Base-by-base conservation (phyloP, 371 early-diverging fungal genomes). In the Phascolomyces articulosus region DNA sequence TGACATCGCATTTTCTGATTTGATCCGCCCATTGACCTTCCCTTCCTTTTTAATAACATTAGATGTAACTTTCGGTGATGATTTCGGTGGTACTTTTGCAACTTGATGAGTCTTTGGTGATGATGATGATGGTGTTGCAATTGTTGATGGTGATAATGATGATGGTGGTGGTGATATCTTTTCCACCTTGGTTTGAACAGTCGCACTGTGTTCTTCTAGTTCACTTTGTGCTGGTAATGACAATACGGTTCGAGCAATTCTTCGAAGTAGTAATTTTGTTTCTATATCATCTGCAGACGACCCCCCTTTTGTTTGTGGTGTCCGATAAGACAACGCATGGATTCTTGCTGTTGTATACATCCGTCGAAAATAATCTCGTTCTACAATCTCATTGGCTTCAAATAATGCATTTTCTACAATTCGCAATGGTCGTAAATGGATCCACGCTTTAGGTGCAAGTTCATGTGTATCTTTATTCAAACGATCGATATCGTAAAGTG, bases 341-440 rank as follows among this genome's bases (percentile, higher is more conserved):
- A 80, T 70, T 49, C 73, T 76, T 4, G 73, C 67, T 0, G 83
- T 82, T 0, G 83, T 75, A 69, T 74, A 79, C 71, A 79, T 72
- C 1, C 77, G 69, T 54, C 67, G 68, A 65, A 80, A 77, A 40
- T 73, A 75, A 40, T 77, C 80, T 4, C 80, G 69, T 29, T 80
- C 76, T 44, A 77, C 72, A 0, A 72, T 41, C 24, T 80, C 77
- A 26, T 80, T 80, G 21, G 74, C 72, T 27, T 73, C 73, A 64
- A 80, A 77, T 0, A 49, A 55, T 26, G 71, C 63, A 7, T 72
- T 66, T 31, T 77, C 71, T 8, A 80, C 62, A 1, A 77, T 63
- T 0, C 72, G 67, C 8, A 80, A 64, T 7, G 80, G 80, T 9
- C 80, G 62, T 13, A 77, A 53, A 53, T 77, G 74, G 18, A 80